Base-by-base conservation (phyloP, 371 early-diverging fungal species). In the Conidiobolus incongruus region DNA sequence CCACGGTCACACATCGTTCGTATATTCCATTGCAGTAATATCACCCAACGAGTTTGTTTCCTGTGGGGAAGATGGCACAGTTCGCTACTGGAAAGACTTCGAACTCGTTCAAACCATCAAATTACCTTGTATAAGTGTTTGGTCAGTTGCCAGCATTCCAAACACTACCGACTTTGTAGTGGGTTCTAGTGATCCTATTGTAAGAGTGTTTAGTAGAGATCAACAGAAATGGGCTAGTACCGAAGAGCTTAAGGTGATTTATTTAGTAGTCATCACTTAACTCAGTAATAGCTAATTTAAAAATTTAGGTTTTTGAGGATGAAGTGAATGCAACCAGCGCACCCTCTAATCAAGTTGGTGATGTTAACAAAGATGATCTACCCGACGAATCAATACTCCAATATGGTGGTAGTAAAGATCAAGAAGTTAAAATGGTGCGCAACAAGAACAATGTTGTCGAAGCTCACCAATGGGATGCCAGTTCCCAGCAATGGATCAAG, bases 51-150 rank as follows among this genome's bases (percentile, higher is more conserved):
- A 87, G 43, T 60, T 86, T 39, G 80, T 83, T 15, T 81, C 92
- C 1, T 63, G 81, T 22, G 92, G 93, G 28, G 98, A 97, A 63
- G 98, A 97, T 50, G 70, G 93, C 20, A 69, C 85, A 8, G 71
- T 87, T 6, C 69, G 81, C 7, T 61, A 90, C 16, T 97, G 96
- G 96, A 65, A 68, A 49, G 74, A 81, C 76, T 60, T 46, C 2
- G 52, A 61, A 38, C 71, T 74, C 45, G 58, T 69, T 1, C 94
- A 97, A 54, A 75, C 84, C 0, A 71, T 97, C 33, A 55, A 69
- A 12, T 75, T 86, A 37, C 95, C 98, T 0, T 75, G 86, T 40
- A 67, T 73, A 8, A 89, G 92, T 3, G 85, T 95, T 2, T 97
- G 98, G 98, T 62, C 77, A 4, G 81, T 92, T 0, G 58, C 70